Conservation (phyloP, 2,329 filamentous ascomycete genomes). For the Xylariomycetidae sp. region DNA sequence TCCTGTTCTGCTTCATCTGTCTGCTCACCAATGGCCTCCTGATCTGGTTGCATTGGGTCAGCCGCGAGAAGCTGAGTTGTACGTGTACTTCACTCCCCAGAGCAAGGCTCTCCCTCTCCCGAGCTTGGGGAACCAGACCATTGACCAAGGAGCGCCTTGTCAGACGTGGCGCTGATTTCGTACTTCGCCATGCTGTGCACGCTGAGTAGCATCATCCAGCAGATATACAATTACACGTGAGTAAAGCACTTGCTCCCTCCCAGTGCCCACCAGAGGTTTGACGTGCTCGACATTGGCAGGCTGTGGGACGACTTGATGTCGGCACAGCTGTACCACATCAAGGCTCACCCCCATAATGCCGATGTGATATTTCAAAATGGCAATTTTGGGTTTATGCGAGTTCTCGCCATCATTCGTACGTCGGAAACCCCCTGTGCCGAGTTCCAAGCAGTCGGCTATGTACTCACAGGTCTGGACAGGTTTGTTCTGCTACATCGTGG, state of each 20-base stretch:
- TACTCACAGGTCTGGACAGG: no score
- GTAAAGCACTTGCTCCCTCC: no score
- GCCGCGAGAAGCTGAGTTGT: slow-evolving; percentile 13
- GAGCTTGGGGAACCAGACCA: no score
- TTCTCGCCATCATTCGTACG: slow-evolving; percentile 16
- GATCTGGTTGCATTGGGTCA: slow-evolving; percentile 18
- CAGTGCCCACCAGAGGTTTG: no score
- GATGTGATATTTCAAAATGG: slow-evolving; percentile 21
- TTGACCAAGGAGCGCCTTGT: no score
- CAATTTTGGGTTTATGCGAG: slow-evolving; percentile 19
- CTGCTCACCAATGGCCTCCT: slow-evolving; percentile 13
- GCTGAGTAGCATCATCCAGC: slow-evolving; percentile 17
- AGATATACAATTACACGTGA: slow-evolving; percentile 19
- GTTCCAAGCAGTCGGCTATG: no score
- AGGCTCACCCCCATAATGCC: slow-evolving; percentile 17
- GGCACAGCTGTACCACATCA: slow-evolving; percentile 17
- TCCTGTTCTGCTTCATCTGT: slow-evolving; percentile 17
- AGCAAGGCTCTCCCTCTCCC: no score
- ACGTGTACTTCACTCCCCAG: no score
- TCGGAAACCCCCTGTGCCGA: no score
- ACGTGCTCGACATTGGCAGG: no score
- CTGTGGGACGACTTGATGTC: slow-evolving; percentile 16
- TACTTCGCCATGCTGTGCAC: slow-evolving; percentile 16
- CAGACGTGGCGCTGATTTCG: slow-evolving; percentile 16
- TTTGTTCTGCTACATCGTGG: slow-evolving; percentile 18